Evolutionary conservation across 495 filamentous ascomycete species (phyloP).

Genomic region (Daldinia decipiens): DNA sequence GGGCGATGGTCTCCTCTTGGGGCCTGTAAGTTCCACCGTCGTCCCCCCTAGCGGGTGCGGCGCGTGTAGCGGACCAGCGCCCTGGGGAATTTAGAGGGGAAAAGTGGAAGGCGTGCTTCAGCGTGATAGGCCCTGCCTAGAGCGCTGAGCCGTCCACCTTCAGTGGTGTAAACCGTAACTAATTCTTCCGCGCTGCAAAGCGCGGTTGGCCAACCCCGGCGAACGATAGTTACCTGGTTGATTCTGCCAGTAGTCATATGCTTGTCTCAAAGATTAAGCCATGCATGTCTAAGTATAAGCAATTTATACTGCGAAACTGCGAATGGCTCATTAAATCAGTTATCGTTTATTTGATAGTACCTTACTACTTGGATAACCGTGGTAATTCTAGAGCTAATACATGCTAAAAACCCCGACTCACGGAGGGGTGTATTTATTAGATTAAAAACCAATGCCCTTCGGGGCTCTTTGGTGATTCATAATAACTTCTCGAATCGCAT

Average conservation of each 20-base stretch:
- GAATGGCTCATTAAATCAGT: slow-evolving; percentile 18
- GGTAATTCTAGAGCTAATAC: slow-evolving; percentile 20
- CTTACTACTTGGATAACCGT: slow-evolving; percentile 19
- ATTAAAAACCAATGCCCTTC: slow-evolving; percentile 16
- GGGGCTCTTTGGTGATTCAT: slow-evolving; percentile 14
- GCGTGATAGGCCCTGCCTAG: slow-evolving; percentile 5
- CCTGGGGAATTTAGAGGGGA: slow-evolving; percentile 12
- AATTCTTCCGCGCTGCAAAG: slow-evolving; percentile 6
- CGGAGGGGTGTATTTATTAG: slow-evolving; percentile 16
- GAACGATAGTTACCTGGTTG: slow-evolving; percentile 14
- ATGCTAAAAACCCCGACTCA: slow-evolving; percentile 15
- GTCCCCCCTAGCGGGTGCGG: background rate
- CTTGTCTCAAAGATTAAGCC: slow-evolving; percentile 20
- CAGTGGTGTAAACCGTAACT: slow-evolving; percentile 5
- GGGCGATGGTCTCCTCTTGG: slow-evolving; percentile 9
- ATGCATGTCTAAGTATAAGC: slow-evolving; percentile 20
- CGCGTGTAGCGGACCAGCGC: slow-evolving; percentile 12
- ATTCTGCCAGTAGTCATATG: slow-evolving; percentile 19
- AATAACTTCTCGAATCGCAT: slow-evolving; percentile 7
- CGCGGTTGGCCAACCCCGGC: slow-evolving; percentile 11
- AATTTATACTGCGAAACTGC: slow-evolving; percentile 16
- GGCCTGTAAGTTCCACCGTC: slow-evolving; percentile 7
- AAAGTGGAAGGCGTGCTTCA: slow-evolving; percentile 11
- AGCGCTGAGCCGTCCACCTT: slow-evolving; percentile 1
- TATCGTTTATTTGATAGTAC: slow-evolving; percentile 20